phyloP scores from a whole-genome alignment of 139 green algal species.

The Chlamydomonas sphaeroides region DNA sequence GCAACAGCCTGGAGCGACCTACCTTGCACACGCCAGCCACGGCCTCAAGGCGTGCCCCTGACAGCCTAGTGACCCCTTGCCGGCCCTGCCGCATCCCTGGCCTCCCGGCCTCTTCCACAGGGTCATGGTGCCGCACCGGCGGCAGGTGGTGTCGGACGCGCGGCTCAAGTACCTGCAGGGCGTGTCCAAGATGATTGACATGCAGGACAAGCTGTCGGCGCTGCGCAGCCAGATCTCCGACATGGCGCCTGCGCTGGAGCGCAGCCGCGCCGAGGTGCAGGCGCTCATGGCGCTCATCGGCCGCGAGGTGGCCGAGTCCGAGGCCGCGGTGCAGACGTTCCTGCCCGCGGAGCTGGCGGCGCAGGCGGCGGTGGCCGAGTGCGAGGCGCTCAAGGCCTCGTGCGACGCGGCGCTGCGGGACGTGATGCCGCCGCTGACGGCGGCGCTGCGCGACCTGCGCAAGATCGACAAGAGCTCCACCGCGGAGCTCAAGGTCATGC shows the following conservation, averaged over 20 bases:
- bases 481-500: slow-evolving; percentile 64
- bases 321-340: slow-evolving; percentile 22
- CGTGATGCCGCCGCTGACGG: slow-evolving; percentile 47
- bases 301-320: slow-evolving; percentile 29
- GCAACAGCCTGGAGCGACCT: no score
- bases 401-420: slow-evolving; percentile 29
- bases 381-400: slow-evolving; percentile 26
- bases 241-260: slow-evolving; percentile 37
- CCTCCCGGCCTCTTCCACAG: slow-evolving; percentile 1
- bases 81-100: no score
- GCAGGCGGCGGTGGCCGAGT: slow-evolving; percentile 30
- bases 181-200: slow-evolving; percentile 53
- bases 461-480: slow-evolving; percentile 64
- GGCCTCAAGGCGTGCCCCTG: no score
- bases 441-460: slow-evolving; percentile 48
- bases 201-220: slow-evolving; percentile 42
- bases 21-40: no score
- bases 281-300: slow-evolving; percentile 23
- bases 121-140: slow-evolving; percentile 36
- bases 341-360: slow-evolving; percentile 20
- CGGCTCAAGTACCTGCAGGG: slow-evolving; percentile 48
- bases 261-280: slow-evolving; percentile 24
- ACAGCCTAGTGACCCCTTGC: no score
- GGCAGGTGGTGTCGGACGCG: slow-evolving; percentile 29
- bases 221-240: slow-evolving; percentile 46